Evolutionary conservation across 108 stramenopile species (phyloP), one percentile per base, ranked within the genome.

Genomic region (Seminavis robusta): DNA sequence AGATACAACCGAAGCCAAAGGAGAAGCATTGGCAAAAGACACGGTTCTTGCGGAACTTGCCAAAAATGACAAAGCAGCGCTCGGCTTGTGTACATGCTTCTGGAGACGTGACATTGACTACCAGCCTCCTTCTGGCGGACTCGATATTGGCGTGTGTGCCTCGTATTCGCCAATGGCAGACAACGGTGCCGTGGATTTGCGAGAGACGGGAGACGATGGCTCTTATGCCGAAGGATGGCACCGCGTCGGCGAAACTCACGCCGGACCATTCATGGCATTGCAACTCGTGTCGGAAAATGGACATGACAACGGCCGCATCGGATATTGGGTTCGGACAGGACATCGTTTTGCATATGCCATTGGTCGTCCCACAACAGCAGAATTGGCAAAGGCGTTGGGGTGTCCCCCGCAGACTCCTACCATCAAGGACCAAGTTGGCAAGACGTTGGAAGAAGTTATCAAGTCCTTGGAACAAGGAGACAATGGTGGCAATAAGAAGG

Each of bases 211-310:
- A 5, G 52, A 57, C 29, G 76, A 77, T 47, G 76, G 36, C 4
- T 71, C 70, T 46, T 77, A 77, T 48, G 76, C 76, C 25, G 76
- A 77, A 71, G 65, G 60, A 32, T 77, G 76, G 76, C 47, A 38
- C 62, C 65, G 76, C 2, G 52, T 71, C 36, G 41, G 56, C 1
- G 47, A 46, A 27, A 67, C 65, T 11, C 24, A 49, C 7, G 10
- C 40, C 1, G 65, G 65, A 29, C 76, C 76, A 5, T 71, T 43
- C 34, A 55, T 65, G 49, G 76, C 76, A 6, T 33, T 65, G 16
- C 36, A 63, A 44, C 41, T 77, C 1, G 10, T 71, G 25, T 26
- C 55, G 4, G 76, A 77, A 50, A 47, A 56, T 26, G 59, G 59
- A 1, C 13, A 16, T 24, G 25, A 15, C 15, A 19, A 39, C 20